Conservation (phyloP, 345 rosid genomes). For the Populus deltoides region DNA sequence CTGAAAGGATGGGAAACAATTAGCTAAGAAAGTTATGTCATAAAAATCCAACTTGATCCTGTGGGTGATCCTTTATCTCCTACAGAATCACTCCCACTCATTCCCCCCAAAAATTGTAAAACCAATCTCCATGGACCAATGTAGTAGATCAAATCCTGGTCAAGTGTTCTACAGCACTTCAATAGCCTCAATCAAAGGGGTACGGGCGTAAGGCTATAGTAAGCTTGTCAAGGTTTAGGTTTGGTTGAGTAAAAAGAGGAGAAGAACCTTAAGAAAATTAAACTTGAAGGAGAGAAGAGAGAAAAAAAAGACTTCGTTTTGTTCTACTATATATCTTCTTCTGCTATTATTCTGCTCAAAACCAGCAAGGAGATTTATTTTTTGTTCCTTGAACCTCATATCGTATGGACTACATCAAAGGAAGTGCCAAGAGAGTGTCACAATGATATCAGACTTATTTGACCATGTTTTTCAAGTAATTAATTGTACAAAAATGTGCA, state of each 20-base stretch:
- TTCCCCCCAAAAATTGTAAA: not conserved
- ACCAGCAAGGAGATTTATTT: not conserved
- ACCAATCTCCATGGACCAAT: not conserved
- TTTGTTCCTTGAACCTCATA: too few species aligned
- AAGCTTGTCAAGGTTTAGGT: not conserved
- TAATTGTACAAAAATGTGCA: too few species aligned
- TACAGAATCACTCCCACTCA: not conserved
- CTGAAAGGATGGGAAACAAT: not conserved
- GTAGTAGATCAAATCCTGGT: not conserved
- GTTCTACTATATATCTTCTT: not conserved
- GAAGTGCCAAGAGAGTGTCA: too few species aligned
- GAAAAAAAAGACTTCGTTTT: not conserved
- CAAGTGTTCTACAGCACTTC: not conserved
- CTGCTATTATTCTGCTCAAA: not conserved
- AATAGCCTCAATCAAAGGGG: not conserved
- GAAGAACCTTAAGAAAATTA: not conserved
- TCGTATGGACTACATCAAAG: too few species aligned
- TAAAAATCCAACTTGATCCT: not conserved
- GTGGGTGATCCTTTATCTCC: not conserved
- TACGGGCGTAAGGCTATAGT: not conserved
- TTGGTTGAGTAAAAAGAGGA: too few species aligned
- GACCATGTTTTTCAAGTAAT: too few species aligned
- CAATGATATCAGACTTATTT: too few species aligned
- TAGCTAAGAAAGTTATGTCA: not conserved
- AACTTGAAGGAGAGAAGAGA: too few species aligned